These are phyloP conservation scores for Penicillium soppii DNA, from an alignment of 495 filamentous ascomycete species.

Conservation along the genomic window DNA sequence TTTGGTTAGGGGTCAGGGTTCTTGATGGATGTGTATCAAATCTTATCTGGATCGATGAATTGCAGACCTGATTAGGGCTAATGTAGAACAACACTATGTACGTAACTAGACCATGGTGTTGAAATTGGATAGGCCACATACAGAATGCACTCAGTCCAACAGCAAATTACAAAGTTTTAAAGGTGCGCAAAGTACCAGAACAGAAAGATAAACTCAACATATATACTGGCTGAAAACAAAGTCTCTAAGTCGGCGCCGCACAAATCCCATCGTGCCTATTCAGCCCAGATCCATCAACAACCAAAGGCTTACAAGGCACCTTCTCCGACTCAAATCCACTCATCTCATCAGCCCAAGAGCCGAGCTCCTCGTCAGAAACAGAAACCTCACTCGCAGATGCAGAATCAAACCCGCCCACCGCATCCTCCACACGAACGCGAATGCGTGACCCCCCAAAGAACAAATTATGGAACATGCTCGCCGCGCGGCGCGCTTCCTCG, in stretches of 20 bases:
- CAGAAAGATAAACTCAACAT: not conserved
- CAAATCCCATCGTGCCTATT: conserved; percentile 16
- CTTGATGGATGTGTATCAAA: too few species aligned
- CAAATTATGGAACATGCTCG: conserved; percentile 31
- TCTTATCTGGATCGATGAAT: too few species aligned
- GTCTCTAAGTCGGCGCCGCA: conserved; percentile 14
- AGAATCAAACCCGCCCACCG: not conserved
- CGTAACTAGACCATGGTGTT: too few species aligned
- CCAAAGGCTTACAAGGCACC: conserved; percentile 32
- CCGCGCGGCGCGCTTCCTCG: conserved; percentile 37
- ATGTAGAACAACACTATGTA: too few species aligned
- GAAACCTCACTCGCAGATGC: too few species aligned
- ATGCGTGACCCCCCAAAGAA: conserved; percentile 33
- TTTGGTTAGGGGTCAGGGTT: not conserved
- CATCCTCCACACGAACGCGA: conserved; percentile 15
- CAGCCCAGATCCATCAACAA: conserved; percentile 41
- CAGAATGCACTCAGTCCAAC: too few species aligned
- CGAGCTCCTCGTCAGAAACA: too few species aligned
- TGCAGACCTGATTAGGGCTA: too few species aligned
- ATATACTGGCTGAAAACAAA: not conserved
- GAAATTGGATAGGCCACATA: too few species aligned
- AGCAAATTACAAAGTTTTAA: too few species aligned
- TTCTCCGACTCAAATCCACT: not conserved
- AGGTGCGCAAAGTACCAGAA: not conserved
- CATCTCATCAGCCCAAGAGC: conserved; percentile 7